A percentile compares a stretch with the other conserved stretches of the same genome.
Conservation (phyloP, 1,284 basidiomycete genomes). For the Fomitiporia mediterranea region DNA sequence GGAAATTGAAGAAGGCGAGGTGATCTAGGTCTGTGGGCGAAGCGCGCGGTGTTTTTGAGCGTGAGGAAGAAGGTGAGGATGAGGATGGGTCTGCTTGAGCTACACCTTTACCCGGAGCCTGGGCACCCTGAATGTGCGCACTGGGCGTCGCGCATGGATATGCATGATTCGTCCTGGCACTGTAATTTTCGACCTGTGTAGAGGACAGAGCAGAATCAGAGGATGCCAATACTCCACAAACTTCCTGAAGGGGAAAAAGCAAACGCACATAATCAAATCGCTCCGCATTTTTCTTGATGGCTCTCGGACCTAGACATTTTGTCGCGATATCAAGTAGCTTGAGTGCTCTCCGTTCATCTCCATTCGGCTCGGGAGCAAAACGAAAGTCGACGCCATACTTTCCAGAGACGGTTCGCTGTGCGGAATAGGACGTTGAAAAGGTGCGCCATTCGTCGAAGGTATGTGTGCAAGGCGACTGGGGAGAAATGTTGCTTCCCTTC, state of each 20-base stretch:
- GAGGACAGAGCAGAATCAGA: not conserved
- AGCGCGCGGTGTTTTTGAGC: not conserved
- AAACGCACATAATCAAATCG: slow-evolving; percentile 10
- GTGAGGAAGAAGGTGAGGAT: not conserved
- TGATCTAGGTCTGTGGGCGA: not conserved
- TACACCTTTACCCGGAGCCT: not conserved
- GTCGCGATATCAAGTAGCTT: not conserved
- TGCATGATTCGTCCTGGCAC: not conserved
- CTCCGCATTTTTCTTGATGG: not conserved
- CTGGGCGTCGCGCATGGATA: not conserved
- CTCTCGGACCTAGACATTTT: not conserved
- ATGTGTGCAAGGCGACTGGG: not conserved
- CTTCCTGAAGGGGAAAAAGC: not conserved
- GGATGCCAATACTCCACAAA: not conserved
- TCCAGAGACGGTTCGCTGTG: not conserved
- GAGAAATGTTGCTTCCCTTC: no score
- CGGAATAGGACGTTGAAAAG: not conserved
- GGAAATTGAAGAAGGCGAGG: not conserved
- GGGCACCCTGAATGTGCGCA: not conserved
- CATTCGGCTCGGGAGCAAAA: not conserved
- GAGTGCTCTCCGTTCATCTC: not conserved
- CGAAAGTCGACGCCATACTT: slow-evolving; percentile 9
- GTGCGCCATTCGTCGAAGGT: slow-evolving; percentile 7
- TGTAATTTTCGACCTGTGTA: not conserved
- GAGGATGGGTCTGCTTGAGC: not conserved